Conservation (phyloP, 2,329 filamentous ascomycete species). For the Fusarium brachygibbosum region DNA sequence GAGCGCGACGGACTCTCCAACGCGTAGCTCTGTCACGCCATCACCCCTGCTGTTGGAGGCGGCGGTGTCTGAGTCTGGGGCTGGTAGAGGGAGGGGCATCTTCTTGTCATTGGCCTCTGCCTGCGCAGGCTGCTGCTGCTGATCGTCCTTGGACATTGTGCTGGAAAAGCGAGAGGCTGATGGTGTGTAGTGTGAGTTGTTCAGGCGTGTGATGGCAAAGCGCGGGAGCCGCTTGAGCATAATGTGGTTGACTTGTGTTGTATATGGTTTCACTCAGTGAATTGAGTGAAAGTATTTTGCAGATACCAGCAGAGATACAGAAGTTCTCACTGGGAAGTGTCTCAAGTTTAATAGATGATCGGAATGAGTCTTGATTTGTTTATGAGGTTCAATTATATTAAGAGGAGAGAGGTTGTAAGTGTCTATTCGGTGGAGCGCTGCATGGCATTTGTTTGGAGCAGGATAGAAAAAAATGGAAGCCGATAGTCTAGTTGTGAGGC, state of each 20-base stretch:
- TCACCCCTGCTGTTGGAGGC: constrained; percentile 33
- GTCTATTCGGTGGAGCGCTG: background rate
- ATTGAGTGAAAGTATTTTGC: background rate
- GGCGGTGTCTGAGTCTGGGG: constrained; percentile 36
- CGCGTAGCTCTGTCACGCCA: constrained; percentile 45
- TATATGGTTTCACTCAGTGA: constrained; percentile 18
- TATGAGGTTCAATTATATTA: background rate
- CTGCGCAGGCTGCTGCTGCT: constrained; percentile 9
- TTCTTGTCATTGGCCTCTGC: constrained; percentile 20
- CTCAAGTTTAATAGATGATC: background rate
- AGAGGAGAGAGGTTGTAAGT: background rate
- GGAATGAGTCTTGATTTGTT: background rate
- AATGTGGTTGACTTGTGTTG: constrained; percentile 5
- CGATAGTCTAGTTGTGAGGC: constrained; percentile 7
- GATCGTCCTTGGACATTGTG: constrained; percentile 20
- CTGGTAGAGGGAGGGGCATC: constrained; percentile 42
- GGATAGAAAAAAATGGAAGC: constrained; percentile 36
- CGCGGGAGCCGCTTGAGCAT: constrained; percentile 39
- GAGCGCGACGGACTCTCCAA: constrained; percentile 64
- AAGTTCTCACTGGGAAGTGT: background rate
- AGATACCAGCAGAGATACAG: background rate
- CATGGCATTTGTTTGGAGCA: constrained; percentile 4
- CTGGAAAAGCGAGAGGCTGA: constrained; percentile 18
- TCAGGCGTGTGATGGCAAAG: constrained; percentile 20
- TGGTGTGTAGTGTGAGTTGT: constrained; percentile 9